Base-by-base conservation (phyloP, 129 eudicot species). In the Tanacetum coccineum region DNA sequence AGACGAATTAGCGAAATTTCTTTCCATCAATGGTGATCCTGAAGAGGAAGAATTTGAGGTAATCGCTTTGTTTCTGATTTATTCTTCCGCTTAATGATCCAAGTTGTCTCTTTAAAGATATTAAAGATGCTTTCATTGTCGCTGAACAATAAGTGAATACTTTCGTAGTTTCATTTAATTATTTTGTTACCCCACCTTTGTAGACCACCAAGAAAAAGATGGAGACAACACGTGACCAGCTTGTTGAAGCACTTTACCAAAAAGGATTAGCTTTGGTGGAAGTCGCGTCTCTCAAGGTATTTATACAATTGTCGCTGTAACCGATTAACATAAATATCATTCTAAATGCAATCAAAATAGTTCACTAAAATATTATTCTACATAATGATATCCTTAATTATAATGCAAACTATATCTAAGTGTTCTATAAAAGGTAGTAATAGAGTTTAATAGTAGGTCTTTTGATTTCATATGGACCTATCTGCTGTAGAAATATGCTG, bases 41-140 rank as follows among this genome's bases (percentile, higher is more conserved):
- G 98, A 93, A 80, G 98, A 93, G 48, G 96, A 85, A 74, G 89
- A 81, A 18, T 87, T 79, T 80, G 96, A 86, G 89, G 98, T 93
- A 68, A 32, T 73, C 58, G 18, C 70, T 80, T 52, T 74, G 28
- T 39, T 55, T 20, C 44, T 65, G 30, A 53, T 19, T 19, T 60
- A 0, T 32, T 57, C 56, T 32, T 51, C 44, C 13, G 63, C 32
- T n/a, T 63, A 59, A 19, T 71, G 56, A 40, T 61, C 59, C 3
- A 58, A 80, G 40, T 32, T 50, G 15, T 39, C 13, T 20, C n/a
- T 48, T 12, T 15, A 58, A 39, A 62, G 13, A 46, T 54, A 12
- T 61, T 72, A 49, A 2, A 53, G 10, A 8, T 58, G 39, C 40
- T 49, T 21, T 4, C 10, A 4, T 19, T 19, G 4, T 50, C 13